Base-by-base conservation (phyloP, 2,329 filamentous ascomycete species). In the Chrysoporthe cubensis region DNA sequence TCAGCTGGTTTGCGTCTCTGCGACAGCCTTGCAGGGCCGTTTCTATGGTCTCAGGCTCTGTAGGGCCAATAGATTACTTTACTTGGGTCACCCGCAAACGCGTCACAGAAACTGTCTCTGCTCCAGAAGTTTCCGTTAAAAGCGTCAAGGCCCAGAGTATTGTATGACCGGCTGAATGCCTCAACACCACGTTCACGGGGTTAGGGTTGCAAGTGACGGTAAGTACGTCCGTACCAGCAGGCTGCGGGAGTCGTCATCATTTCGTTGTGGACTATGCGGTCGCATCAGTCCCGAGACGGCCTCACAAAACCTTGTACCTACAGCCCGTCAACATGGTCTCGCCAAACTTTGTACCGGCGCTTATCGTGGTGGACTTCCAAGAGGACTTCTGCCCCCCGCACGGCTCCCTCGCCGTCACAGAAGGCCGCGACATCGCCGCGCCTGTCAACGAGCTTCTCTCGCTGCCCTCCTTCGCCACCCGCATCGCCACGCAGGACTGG, bases 331-430 rank as follows among this genome's bases (percentile, higher is more conserved):
- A n/a, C 21, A 69, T 69, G 68, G 8, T 65, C 26, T 62, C 65
- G 1, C 26, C 58, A 56, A 8, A 13, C 4, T 85, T 85, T 69
- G 80, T 75, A 62, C 83, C 86, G 3, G 86, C 86, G 2, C 79
- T 88, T 34, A 79, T 97, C 60, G 85, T 97, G 13, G 90, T 97
- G 64, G 94, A 97, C 79, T 85, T 97, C 75, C 96, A 98, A 80
- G 91, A 97, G 78, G 95, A 98, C 81, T 98, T 97, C 78, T 97
- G 93, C 78, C 92, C 92, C 68, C 94, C 94, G 14, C 86, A 90
- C 71, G 96, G 95, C 71, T 85, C 92, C n/a, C 89, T 99, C 62
- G 90, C 93, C 43, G 93, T 98, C n/a, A 76, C 87, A 65, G 81
- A 85, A 62, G 96, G 90, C 71, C 90, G 93, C 71, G 81, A 86